Evolutionary conservation across 257 asterid genomes (phyloP), one percentile per base, ranked within the genome.

Genomic region (Primulina eburnea): DNA sequence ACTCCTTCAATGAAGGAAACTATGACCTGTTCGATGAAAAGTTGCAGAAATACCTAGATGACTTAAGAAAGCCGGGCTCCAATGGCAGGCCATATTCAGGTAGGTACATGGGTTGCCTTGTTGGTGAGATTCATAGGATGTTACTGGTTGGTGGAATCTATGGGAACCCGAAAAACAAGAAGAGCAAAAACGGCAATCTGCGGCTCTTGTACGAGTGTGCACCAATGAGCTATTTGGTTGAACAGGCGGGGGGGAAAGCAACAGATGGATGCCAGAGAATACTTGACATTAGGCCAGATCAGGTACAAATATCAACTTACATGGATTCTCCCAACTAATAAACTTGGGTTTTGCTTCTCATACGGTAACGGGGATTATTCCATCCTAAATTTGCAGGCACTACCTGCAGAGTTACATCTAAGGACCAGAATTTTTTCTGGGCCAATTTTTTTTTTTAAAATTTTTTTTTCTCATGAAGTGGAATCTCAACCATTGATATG

Each of bases 161-260:
- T 73, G 97, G 97, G 9, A 84, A 89, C 64, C 97, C 97, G 0
- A 71, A 85, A 72, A 84, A 92, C 77, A 83, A 67, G 70, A 87
- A 87, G 60, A 80, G 76, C 80, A 86, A 78, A 83, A 89, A 55
- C 11, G 96, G 95, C 63, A 92, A 92, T 68, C 69, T 87, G 53
- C 81, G 97, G 76, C 82, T 89, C 59, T 73, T 89, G 88, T 92
- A 89, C 66, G 95, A 92, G 75, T 92, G 97, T 75, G 97, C 95
- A 16, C 97, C 94, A 0, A 89, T 88, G 97, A 88, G 96, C 77
- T 88, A 85, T 68, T 75, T 88, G 75, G 72, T 90, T 4, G 95
- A 88, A 73, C 97, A 85, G 71, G 94, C 97, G 28, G 96, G 96
- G 62, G 96, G 97, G 1, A 90, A 85, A 79, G 95, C 94, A 16